Percentiles rank a stretch among this genome's conserved stretches.
Conservation (phyloP, 179 eudicot genomes). For the Silene noctiflora region DNA sequence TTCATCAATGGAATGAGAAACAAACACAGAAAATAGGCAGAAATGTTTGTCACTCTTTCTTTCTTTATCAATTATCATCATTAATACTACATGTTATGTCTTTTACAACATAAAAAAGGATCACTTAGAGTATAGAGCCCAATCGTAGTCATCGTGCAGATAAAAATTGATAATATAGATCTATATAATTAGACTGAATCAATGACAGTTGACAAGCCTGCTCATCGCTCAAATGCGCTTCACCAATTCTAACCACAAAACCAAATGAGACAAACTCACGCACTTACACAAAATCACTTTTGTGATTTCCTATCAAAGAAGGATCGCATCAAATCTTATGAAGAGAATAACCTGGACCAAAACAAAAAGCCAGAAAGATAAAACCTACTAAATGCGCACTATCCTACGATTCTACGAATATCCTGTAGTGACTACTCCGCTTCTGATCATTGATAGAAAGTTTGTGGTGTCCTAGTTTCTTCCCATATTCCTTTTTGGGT, state of each 20-base stretch:
- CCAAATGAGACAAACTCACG: background rate
- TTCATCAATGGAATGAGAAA: background rate
- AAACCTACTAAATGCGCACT: too few relatives aligned
- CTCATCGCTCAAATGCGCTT: background rate
- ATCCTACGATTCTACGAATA: too few relatives aligned
- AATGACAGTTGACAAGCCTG: conserved; percentile 6
- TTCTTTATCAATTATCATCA: background rate
- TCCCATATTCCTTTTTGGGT: background rate
- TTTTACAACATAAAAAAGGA: background rate
- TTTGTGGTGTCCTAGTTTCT: background rate
- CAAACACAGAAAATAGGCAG: background rate
- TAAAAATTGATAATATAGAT: background rate
- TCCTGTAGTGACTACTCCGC: background rate
- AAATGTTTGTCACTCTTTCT: conserved; percentile 1
- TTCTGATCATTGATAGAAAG: background rate
- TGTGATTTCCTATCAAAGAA: background rate
- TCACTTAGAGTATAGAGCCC: background rate
- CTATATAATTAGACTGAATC: background rate
- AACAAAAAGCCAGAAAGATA: background rate
- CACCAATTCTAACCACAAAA: background rate
- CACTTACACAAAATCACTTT: background rate
- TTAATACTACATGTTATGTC: background rate
- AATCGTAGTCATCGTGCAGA: background rate
- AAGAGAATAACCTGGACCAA: background rate
- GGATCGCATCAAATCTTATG: background rate